A percentile compares a stretch with the other conserved stretches of the same genome.
These are phyloP conservation scores for Tulasnella sp. DNA, from an alignment of 768 basidiomycete genomes.

Conservation along the genomic window DNA sequence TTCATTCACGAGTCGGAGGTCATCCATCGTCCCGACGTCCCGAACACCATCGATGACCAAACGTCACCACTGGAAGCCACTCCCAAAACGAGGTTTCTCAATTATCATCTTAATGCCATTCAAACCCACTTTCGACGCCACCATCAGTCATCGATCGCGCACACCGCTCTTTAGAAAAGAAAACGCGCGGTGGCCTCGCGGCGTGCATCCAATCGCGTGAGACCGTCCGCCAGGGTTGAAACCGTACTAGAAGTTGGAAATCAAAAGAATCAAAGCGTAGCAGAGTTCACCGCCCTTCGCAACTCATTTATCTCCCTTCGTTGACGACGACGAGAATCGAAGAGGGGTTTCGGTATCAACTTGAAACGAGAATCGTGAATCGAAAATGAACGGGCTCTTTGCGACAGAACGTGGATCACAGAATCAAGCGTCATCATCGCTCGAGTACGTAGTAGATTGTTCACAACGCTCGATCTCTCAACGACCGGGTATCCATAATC, in stretches of 20 bases:
- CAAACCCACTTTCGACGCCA: neutral
- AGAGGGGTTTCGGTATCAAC: neutral
- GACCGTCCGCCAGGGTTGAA: neutral
- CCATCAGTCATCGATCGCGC: neutral
- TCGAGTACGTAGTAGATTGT: neutral
- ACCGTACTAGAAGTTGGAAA: neutral
- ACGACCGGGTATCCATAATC: neutral
- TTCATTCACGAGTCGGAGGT: neutral
- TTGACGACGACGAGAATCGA: neutral
- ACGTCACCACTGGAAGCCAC: neutral
- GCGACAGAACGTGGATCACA: neutral
- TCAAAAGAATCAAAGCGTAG: neutral
- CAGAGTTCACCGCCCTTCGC: constrained; percentile 1
- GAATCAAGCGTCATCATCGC: neutral
- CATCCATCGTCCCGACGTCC: neutral
- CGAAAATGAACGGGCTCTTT: constrained; percentile 1
- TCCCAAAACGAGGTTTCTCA: neutral
- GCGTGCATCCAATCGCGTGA: neutral
- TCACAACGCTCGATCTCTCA: neutral
- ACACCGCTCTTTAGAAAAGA: neutral
- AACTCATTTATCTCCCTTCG: neutral
- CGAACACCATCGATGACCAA: neutral
- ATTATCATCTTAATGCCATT: neutral
- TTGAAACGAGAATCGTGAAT: neutral
- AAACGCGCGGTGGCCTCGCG: neutral